Percentiles rank a stretch among this genome's conserved stretches.
These are phyloP conservation scores for Vanrija humicola DNA, from an alignment of 1,284 basidiomycete species.

Conservation along the genomic window DNA sequence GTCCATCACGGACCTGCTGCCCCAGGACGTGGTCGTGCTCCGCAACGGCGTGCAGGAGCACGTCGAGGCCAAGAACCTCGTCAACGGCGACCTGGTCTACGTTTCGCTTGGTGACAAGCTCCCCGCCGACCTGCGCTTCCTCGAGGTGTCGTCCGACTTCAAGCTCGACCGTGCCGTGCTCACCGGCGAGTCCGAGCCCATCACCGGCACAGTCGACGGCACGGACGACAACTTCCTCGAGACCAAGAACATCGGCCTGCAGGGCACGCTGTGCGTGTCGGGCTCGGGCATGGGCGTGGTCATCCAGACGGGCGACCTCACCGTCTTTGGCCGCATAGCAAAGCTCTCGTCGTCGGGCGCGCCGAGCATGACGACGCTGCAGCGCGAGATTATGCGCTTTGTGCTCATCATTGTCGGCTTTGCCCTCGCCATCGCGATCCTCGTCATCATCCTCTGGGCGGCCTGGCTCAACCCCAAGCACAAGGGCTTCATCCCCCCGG, in stretches of 20 bases:
- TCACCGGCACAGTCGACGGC: constrained; percentile 54
- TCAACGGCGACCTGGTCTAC: constrained; percentile 47
- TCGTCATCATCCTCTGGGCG: constrained; percentile 58
- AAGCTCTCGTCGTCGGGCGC: constrained; percentile 56
- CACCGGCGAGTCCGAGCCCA: constrained; percentile 60
- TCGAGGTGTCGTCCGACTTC: constrained; percentile 54
- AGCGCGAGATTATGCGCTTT: constrained; percentile 51
- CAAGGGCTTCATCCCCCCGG: constrained; percentile 58
- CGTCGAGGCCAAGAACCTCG: constrained; percentile 43
- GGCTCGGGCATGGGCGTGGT: constrained; percentile 58
- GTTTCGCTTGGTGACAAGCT: constrained; percentile 48
- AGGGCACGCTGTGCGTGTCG: constrained; percentile 61
- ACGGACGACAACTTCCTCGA: constrained; percentile 60
- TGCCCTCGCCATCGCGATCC: constrained; percentile 53
- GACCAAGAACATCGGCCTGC: constrained; percentile 62
- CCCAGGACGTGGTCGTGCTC: constrained; percentile 46
- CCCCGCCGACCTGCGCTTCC: constrained; percentile 56
- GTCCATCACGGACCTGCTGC: constrained; percentile 51
- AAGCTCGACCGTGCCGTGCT: constrained; percentile 63
- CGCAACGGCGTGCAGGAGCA: constrained; percentile 44
- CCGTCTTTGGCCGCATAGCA: constrained; percentile 61
- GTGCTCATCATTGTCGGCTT: constrained; percentile 52
- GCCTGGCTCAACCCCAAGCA: constrained; percentile 53
- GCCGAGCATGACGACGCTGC: constrained; percentile 47
- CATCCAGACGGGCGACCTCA: constrained; percentile 59